Percentiles rank a stretch among this genome's conserved stretches.
Conservation (phyloP, 2,329 filamentous ascomycete species). For the Exophiala dermatitidis region DNA sequence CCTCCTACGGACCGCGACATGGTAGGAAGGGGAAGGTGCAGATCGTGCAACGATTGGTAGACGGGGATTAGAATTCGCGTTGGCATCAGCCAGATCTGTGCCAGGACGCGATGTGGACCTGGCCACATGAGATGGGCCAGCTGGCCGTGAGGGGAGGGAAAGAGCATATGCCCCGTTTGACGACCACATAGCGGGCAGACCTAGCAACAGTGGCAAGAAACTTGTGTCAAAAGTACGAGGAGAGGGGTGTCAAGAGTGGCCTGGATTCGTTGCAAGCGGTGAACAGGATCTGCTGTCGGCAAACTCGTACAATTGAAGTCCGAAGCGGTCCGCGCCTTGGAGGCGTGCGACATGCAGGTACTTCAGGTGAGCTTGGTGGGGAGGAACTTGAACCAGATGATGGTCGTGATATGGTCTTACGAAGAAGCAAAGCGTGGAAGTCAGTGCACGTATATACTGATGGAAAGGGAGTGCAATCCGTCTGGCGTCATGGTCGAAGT, state of each 20-base stretch:
- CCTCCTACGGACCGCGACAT: conserved; percentile 14
- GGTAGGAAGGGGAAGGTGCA: not conserved
- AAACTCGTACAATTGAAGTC: conserved; percentile 1
- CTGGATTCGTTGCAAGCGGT: conserved; percentile 8
- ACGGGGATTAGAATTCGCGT: not conserved
- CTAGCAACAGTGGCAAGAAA: conserved; percentile 9
- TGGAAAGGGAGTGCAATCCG: conserved; percentile 3
- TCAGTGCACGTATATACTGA: conserved; percentile 21
- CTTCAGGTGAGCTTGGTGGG: conserved; percentile 1
- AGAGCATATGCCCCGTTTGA: conserved; percentile 5
- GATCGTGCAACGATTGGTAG: not conserved
- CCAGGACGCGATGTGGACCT: not conserved
- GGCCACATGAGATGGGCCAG: conserved; percentile 11
- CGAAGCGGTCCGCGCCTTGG: conserved; percentile 4
- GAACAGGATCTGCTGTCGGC: conserved; percentile 9
- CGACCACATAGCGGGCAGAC: conserved; percentile 14
- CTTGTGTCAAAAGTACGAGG: conserved; percentile 20
- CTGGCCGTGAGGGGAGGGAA: conserved; percentile 7
- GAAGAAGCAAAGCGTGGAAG: conserved; percentile 15
- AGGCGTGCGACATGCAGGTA: conserved; percentile 15
- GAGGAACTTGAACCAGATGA: conserved; percentile 8
- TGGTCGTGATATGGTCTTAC: conserved; percentile 12
- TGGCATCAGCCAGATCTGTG: conserved; percentile 1
- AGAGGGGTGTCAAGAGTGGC: not conserved
- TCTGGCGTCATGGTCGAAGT: conserved; percentile 12